Base-by-base conservation (phyloP, 2,329 filamentous ascomycete genomes). In the Diaporthe batatas region DNA sequence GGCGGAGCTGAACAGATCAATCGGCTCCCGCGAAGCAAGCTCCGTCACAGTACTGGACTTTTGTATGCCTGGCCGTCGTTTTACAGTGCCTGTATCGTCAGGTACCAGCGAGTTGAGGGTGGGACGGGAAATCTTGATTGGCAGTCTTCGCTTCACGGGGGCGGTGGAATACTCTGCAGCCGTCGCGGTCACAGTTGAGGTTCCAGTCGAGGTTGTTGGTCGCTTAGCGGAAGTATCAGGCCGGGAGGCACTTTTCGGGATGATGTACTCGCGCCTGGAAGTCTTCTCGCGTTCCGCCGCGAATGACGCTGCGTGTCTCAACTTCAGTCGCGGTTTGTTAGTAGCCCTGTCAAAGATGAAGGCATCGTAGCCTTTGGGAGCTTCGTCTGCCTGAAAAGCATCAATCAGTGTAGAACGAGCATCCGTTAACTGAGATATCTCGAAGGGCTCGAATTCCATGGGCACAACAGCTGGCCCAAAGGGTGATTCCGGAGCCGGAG, bases 51-150 rank as follows among this genome's bases (percentile, higher is more conserved):
- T 72, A 36, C 54, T 74, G 14, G 74, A 75, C 34, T 74, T 72
- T 21, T 72, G 39, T 32, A 75, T 32, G 8, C 72, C 69, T 12
- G 59, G 36, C 23, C 72, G 72, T 25, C 74, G 62, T 57, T 75
- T 75, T n/a, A 75, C 72, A 51, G 74, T 75, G 11, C 72, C 74
- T 51, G 42, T 36, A 18, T 75, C 69, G 0, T 74, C 74, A 54
- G 57, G 51, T 23, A 44, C 12, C 36, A 69, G 18, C 49, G 68
- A 54, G 2, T 18, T 36, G 23, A 72, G 47, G 2, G 65, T 54
- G 3, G 72, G 49, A 3, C 74, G 74, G 12, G 74, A 70, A 16
- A 74, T 25, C 29, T 72, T 75, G 57, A 74, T 62, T 5, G 73
- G 73, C 16, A 74, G 49, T 21, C 68, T 57, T 25, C 73, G 68